Percentiles rank a stretch among this genome's conserved stretches.
These are phyloP conservation scores for Boletus edulis DNA, from an alignment of 768 basidiomycete genomes.

Conservation along the genomic window DNA sequence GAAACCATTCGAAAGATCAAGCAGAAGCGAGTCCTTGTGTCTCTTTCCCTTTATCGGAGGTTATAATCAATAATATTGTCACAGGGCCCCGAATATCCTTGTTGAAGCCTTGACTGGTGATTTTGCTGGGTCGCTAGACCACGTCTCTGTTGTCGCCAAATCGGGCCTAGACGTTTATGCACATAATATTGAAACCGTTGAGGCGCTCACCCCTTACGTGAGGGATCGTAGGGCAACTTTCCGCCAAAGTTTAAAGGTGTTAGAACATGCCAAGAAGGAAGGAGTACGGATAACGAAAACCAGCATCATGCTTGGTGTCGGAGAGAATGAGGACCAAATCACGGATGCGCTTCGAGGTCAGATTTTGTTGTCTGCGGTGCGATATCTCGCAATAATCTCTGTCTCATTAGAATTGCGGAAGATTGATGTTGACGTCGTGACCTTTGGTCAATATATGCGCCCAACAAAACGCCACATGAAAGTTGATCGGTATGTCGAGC, in stretches of 20 bases:
- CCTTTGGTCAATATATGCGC: slow-evolving; percentile 99
- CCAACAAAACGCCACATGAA: slow-evolving; percentile 99
- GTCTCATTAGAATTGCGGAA: slow-evolving; percentile 74
- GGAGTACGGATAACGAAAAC: slow-evolving; percentile 93
- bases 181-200: slow-evolving; percentile 97
- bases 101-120: slow-evolving; percentile 97
- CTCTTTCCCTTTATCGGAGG: not conserved
- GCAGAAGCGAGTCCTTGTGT: slow-evolving; percentile 60
- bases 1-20: slow-evolving; percentile 95
- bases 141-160: slow-evolving; percentile 79
- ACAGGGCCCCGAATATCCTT: slow-evolving; percentile 89
- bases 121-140: slow-evolving; percentile 75
- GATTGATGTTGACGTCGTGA: slow-evolving; percentile 92
- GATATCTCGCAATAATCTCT: not conserved
- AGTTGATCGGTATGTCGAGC: slow-evolving; percentile 93
- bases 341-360: slow-evolving; percentile 78
- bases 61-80: not conserved
- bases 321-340: slow-evolving; percentile 83
- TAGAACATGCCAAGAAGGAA: slow-evolving; percentile 79
- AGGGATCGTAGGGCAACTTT: slow-evolving; percentile 94
- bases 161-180: slow-evolving; percentile 98
- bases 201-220: slow-evolving; percentile 90
- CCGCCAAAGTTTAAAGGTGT: slow-evolving; percentile 76
- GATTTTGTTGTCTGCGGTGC: slow-evolving; percentile 15
- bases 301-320: slow-evolving; percentile 97